phyloP scores from a whole-genome alignment of 768 basidiomycete species.

The Leccinum truebloodii region DNA sequence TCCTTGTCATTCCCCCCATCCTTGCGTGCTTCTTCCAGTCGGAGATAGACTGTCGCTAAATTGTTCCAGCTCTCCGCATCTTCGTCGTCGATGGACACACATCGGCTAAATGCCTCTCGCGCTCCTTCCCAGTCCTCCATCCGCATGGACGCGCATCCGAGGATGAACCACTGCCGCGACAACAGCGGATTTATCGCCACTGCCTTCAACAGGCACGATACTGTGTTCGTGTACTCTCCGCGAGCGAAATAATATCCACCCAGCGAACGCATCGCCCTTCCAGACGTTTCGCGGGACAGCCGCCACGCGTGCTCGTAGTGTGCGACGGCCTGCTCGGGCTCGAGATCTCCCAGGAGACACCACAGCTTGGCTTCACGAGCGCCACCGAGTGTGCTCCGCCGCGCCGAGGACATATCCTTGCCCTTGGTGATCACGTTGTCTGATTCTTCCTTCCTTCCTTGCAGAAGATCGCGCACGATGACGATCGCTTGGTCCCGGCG shows the following conservation, averaged over 20 bases:
- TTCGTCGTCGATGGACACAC: slow-evolving; percentile 91
- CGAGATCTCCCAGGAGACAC: slow-evolving; percentile 94
- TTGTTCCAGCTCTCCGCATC: slow-evolving; percentile 99
- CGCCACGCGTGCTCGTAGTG: slow-evolving; percentile 88
- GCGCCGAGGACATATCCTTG: slow-evolving; percentile 47
- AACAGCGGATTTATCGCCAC: slow-evolving; percentile 88
- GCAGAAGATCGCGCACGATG: slow-evolving; percentile 84
- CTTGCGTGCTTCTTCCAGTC: slow-evolving; percentile 54
- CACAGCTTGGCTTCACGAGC: slow-evolving; percentile 87
- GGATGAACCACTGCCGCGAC: slow-evolving; percentile 90
- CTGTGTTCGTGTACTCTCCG: slow-evolving; percentile 61
- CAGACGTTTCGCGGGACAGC: slow-evolving; percentile 77
- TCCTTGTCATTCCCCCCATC: slow-evolving; percentile 9
- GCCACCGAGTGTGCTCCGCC: slow-evolving; percentile 52
- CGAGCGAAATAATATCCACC: slow-evolving; percentile 81
- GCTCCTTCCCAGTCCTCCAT: slow-evolving; percentile 83
- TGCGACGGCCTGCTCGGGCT: slow-evolving; percentile 63
- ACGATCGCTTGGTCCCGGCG: slow-evolving; percentile 72
- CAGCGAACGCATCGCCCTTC: slow-evolving; percentile 88
- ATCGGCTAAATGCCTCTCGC: slow-evolving; percentile 78
- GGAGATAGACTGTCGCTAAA: slow-evolving; percentile 90
- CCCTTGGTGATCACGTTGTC: slow-evolving; percentile 66
- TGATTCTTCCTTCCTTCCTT: slow-evolving; percentile 81
- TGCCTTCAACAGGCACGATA: slow-evolving; percentile 67
- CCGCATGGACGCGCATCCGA: slow-evolving; percentile 91